Evolutionary conservation across 2,329 filamentous ascomycete genomes (phyloP).

Genomic region (Curvularia lunata): DNA sequence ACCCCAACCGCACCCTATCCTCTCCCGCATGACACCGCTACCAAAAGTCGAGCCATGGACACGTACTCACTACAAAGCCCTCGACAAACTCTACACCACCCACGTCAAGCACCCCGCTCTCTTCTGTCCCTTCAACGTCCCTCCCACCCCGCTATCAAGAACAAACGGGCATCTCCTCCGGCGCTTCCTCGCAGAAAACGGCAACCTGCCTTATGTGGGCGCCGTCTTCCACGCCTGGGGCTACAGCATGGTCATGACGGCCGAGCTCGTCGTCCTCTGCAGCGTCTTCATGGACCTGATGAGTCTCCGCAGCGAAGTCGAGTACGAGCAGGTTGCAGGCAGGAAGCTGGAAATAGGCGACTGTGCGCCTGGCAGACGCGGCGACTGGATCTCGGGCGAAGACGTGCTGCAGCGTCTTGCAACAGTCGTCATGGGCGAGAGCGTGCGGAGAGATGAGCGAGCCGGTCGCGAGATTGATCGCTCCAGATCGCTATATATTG

Average conservation of each 20-base stretch:
- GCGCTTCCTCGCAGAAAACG: slow-evolving; percentile 28
- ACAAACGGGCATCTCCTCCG: slow-evolving; percentile 41
- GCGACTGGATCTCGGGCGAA: slow-evolving; percentile 31
- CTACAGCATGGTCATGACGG: slow-evolving; percentile 43
- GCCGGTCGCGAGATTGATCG: slow-evolving; percentile 34
- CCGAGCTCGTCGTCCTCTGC: slow-evolving; percentile 42
- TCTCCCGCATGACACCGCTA: slow-evolving; percentile 33
- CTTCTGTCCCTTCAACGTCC: slow-evolving; percentile 37
- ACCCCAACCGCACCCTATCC: slow-evolving; percentile 31
- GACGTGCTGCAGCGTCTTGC: slow-evolving; percentile 42
- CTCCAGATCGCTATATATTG: slow-evolving; percentile 19
- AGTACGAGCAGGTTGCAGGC: slow-evolving; percentile 35
- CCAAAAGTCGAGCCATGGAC: slow-evolving; percentile 50
- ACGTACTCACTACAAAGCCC: slow-evolving; percentile 49
- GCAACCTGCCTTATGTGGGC: slow-evolving; percentile 35
- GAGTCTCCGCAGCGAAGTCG: slow-evolving; percentile 29
- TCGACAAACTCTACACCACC: slow-evolving; percentile 45
- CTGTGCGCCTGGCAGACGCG: slow-evolving; percentile 31
- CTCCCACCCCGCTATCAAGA: slow-evolving; percentile 27
- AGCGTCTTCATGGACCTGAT: slow-evolving; percentile 45
- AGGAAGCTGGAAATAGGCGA: slow-evolving; percentile 40
- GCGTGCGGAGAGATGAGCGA: slow-evolving; percentile 44
- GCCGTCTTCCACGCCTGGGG: slow-evolving; percentile 44
- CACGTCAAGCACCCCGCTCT: slow-evolving; percentile 41
- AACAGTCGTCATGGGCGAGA: slow-evolving; percentile 44